Evolutionary conservation across 1,139 yeast species (phyloP), one percentile per base, ranked within the genome.

Genomic region (Zhuliangozyma blackwelliae): DNA sequence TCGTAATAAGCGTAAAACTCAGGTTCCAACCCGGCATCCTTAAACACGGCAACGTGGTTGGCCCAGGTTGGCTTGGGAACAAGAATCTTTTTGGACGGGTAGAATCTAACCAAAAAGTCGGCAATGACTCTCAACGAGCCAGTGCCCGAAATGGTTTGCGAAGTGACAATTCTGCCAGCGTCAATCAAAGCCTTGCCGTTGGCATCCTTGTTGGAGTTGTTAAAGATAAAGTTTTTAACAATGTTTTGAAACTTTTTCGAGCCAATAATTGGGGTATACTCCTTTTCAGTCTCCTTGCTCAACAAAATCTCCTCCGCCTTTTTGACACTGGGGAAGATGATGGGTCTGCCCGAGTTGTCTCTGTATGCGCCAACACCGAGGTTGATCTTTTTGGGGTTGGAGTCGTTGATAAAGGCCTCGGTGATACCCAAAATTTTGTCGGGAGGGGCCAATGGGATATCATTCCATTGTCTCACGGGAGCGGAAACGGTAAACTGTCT

Each of bases 11-110:
- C 58, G 61, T 62, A 68, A 59, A 46, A 68, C 52, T 64, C 68
- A 10, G 74, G 57, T 23, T 50, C 41, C 41, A 63, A 49, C 26
- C 81, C 81, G 25, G 79, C 71, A 46, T 71, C 77, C 43, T 67
- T 61, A 54, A 76, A 71, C 40, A 77, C 79, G 22, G 78, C 76
- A 43, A 71, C 69, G 57, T 82, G 88, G 65, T 82, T 82, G 41
- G 88, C 88, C 89, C 89, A 82, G 27, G 88, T 76, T 40, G 89
- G 89, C 49, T 70, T 67, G 38, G 89, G 87, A 36, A 81, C 70
- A 51, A 75, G 68, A 49, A 82, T 68, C 46, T 68, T 59, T 47
- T 66, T 61, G 34, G 57, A 50, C 33, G 66, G 48, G 58, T 70
- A 63, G 59, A 76, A 76, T 36, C 77, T 59, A 51, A 58, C 57